A percentile compares a stretch with the other conserved stretches of the same genome.
Conservation (phyloP, 176 grass and related monocot genomes). For the Calamus simplicifolius region DNA sequence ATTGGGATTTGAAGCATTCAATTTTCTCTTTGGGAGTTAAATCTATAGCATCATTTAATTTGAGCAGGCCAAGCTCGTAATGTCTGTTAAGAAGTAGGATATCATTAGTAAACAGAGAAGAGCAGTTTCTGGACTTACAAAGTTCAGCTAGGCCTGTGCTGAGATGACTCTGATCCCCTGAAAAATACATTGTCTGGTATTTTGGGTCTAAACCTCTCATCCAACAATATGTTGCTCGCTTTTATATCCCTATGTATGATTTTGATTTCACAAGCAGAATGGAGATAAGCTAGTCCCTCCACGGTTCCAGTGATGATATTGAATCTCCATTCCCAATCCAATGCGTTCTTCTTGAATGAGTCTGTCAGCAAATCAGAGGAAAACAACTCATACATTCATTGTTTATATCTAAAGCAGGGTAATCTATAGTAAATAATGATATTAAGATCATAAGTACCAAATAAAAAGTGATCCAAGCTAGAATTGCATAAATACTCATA, state of each 20-base stretch:
- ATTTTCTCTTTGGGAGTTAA: too few species aligned
- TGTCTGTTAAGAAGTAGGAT: too few species aligned
- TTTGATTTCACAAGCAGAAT: slow-evolving; percentile 48
- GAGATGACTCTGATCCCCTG: slow-evolving; percentile 78
- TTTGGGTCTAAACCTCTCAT: slow-evolving; percentile 70
- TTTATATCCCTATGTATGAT: slow-evolving; percentile 87
- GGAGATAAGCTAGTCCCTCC: slow-evolving; percentile 65
- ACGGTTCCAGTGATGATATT: slow-evolving; percentile 55
- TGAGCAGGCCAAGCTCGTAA: too few species aligned
- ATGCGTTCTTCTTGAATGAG: slow-evolving; percentile 57
- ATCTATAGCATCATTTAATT: too few species aligned
- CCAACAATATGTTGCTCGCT: slow-evolving; percentile 71
- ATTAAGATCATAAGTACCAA: slow-evolving; percentile 27
- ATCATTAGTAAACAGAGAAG: too few species aligned
- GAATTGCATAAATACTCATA: slow-evolving; percentile 92
- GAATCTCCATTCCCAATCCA: slow-evolving; percentile 66
- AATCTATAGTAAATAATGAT: too few species aligned
- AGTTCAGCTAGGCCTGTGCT: slow-evolving; percentile 75
- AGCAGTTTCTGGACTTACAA: slow-evolving; percentile 36
- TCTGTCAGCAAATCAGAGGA: slow-evolving; percentile 19
- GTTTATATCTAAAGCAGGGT: too few species aligned
- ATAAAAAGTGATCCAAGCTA: slow-evolving; percentile 77
- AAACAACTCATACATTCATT: too few species aligned
- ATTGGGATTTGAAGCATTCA: too few species aligned
- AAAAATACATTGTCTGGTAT: slow-evolving; percentile 66